These are phyloP conservation scores for Trichophyton equinum DNA, from an alignment of 2,329 filamentous ascomycete species.

Conservation along the genomic window DNA sequence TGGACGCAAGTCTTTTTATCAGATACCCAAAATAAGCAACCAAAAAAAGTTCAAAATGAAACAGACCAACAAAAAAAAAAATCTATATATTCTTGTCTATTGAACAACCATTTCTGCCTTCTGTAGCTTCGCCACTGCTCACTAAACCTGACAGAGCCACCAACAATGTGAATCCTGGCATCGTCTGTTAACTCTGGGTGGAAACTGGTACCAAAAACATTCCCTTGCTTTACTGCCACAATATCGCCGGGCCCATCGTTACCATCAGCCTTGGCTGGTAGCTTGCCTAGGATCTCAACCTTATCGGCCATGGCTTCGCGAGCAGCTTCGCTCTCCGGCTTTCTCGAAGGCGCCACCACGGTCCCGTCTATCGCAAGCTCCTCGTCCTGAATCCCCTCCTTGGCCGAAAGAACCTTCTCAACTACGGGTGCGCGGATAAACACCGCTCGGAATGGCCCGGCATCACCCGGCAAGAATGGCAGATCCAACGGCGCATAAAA, in stretches of 20 bases:
- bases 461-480: conserved; percentile 47
- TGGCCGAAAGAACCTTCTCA: conserved; percentile 56
- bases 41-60: neutral
- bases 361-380: conserved; percentile 39
- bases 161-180: conserved; percentile 76
- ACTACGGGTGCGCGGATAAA: conserved; percentile 95
- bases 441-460: conserved; percentile 59
- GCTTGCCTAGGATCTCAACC: conserved; percentile 47
- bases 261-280: conserved; percentile 41
- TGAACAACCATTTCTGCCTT: conserved; percentile 5
- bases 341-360: conserved; percentile 45
- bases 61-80: neutral
- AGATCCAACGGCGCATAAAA: conserved; percentile 67
- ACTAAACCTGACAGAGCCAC: conserved; percentile 68
- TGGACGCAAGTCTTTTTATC: conserved; percentile 4
- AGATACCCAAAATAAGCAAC: conserved; percentile 3
- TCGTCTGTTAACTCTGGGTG: conserved; percentile 89
- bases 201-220: conserved; percentile 89
- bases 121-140: conserved; percentile 26
- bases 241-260: conserved; percentile 51
- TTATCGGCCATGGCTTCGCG: conserved; percentile 34
- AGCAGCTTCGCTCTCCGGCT: conserved; percentile 33
- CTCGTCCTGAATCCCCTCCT: conserved; percentile 38
- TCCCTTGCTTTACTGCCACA: conserved; percentile 77
- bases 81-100: conserved; percentile 5